Base-by-base conservation (phyloP, 768 basidiomycete genomes). In the Termitomyces sp. region DNA sequence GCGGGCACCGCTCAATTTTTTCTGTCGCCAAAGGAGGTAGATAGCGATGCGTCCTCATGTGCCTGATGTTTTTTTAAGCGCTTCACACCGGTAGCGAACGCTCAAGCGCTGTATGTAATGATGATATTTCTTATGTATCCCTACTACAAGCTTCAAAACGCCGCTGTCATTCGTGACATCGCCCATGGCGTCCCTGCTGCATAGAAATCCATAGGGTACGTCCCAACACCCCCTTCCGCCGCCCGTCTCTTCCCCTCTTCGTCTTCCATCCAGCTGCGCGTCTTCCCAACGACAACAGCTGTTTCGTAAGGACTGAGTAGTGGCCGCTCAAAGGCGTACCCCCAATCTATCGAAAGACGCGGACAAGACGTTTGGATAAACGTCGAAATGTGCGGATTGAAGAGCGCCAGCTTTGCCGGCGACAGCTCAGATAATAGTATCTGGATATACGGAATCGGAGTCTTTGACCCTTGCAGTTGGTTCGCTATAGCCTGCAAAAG, bases 311-410 rank as follows among this genome's bases (percentile, higher is more conserved):
- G 94, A 62, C 87, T 94, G 35, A 99, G 71, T 47, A 98, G 74
- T 2, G 97, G 97, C 21, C 80, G 76, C 52, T 87, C 77, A 71
- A 99, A 99, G 1, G 96, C 97, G 65, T 95, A 95, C 3, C 97
- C 97, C 97, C 97, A 99, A 66, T 99, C 97, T 55, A 98, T 98
- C 17, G 92, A 94, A 51, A 99, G 74, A 24, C 97, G 84, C 3
- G 97, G 97, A 69, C 97, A 98, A 0, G 94, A 92, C 1, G 97
- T 99, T 67, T 98, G 97, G 17, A 98, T 82, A 68, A 98, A 98
- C 0, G 90, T 85, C 2, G 90, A 85, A 61, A 98, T 80, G 58
- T 93, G 82, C 0, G 84, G 82, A 45, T 79, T 76, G 68, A 99
- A 90, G 3, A 98, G 76, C 4, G 89, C 78, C 32, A 98, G 79